Evolutionary conservation across 257 asterid genomes (phyloP).

Genomic region (Salvia rosmarinus): DNA sequence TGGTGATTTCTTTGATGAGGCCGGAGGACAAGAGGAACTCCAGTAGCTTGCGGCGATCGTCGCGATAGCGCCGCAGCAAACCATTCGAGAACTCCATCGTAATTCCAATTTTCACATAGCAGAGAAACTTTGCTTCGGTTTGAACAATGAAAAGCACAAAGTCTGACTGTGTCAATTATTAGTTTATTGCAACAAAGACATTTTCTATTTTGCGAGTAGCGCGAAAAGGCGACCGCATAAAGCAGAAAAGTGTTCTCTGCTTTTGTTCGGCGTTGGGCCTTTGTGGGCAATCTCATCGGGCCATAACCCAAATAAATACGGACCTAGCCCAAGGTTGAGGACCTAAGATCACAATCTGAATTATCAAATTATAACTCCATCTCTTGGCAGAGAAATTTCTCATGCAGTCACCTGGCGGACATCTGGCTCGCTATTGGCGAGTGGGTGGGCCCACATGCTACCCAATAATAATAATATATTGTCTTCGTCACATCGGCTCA

Average conservation of each 20-base stretch:
- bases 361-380: too few relatives aligned
- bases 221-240: constrained; percentile 51
- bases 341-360: too few relatives aligned
- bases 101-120: background rate
- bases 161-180: constrained; percentile 4
- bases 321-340: too few relatives aligned
- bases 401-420: too few relatives aligned
- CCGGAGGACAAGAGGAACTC: constrained; percentile 71
- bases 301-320: background rate
- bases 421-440: too few relatives aligned
- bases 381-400: too few relatives aligned
- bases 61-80: constrained; percentile 63
- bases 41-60: constrained; percentile 94
- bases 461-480: too few relatives aligned
- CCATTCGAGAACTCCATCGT: constrained; percentile 57
- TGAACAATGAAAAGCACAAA: constrained; percentile 24
- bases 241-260: constrained; percentile 24
- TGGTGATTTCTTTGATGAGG: constrained; percentile 52
- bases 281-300: background rate
- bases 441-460: too few relatives aligned
- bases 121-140: constrained; percentile 33
- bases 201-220: constrained; percentile 38
- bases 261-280: constrained; percentile 7
- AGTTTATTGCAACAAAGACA: background rate
- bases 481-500: too few relatives aligned